These are phyloP conservation scores for Aethionema arabicum DNA, from an alignment of 345 rosid species.

Conservation along the genomic window DNA sequence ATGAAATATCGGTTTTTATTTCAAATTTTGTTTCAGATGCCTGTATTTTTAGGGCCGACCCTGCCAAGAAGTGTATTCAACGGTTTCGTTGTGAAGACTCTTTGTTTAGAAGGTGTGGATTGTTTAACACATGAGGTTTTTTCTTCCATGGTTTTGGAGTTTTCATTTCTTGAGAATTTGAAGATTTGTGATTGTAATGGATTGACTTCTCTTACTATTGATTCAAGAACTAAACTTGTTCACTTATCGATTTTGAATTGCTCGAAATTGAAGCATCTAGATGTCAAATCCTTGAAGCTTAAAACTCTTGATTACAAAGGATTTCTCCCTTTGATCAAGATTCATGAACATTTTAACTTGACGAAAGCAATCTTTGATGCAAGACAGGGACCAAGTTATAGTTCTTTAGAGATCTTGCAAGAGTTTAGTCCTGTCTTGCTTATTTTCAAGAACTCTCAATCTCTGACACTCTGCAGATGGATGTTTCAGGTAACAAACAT, in stretches of 20 bases:
- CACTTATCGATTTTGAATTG: slow-evolving; percentile 50
- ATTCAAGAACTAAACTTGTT: slow-evolving; percentile 47
- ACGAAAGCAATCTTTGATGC: slow-evolving; percentile 49
- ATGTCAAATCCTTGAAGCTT: slow-evolving; percentile 46
- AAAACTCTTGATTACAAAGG: slow-evolving; percentile 42
- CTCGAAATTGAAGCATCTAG: slow-evolving; percentile 39
- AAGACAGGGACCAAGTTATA: slow-evolving; percentile 44
- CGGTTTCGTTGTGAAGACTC: slow-evolving; percentile 49
- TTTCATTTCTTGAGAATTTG: slow-evolving; percentile 50
- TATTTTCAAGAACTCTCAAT: slow-evolving; percentile 53
- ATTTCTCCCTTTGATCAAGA: slow-evolving; percentile 44
- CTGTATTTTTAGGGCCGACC: too few species aligned
- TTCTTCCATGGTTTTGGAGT: slow-evolving; percentile 45
- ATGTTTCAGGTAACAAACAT: slow-evolving; percentile 47
- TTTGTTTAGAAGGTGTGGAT: slow-evolving; percentile 39
- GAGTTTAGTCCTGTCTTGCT: slow-evolving; percentile 45
- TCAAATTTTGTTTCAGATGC: too few species aligned
- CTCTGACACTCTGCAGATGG: slow-evolving; percentile 62
- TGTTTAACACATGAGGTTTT: slow-evolving; percentile 45
- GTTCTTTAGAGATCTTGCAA: slow-evolving; percentile 21
- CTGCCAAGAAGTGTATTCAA: slow-evolving; percentile 29
- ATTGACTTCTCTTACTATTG: slow-evolving; percentile 43
- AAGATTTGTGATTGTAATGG: slow-evolving; percentile 45
- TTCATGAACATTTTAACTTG: slow-evolving; percentile 56
- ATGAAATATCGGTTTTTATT: too few species aligned